Percentiles rank a stretch among this genome's conserved stretches.
Evolutionary conservation across 352 stramenopile genomes (phyloP).

Genomic region (Poterioochromonas sp.): DNA sequence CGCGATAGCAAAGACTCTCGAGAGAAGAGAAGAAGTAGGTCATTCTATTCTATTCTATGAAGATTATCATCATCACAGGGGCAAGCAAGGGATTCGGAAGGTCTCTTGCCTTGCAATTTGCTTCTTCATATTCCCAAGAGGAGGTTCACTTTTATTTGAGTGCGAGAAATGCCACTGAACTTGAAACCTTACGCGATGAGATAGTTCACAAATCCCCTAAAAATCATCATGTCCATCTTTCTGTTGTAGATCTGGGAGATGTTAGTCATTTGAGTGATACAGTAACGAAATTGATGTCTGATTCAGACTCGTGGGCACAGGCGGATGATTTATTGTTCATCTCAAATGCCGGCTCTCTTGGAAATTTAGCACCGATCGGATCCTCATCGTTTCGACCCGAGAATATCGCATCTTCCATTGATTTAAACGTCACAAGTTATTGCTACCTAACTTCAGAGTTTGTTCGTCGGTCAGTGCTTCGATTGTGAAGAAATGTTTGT

Average conservation of each 20-base stretch:
- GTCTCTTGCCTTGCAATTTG: constrained; percentile 51
- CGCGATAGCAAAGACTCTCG: no score
- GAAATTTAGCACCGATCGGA: constrained; percentile 49
- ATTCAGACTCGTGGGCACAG: background rate
- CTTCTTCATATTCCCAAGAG: background rate
- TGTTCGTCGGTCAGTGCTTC: constrained; percentile 39
- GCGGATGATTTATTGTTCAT: constrained; percentile 52
- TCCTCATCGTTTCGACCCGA: constrained; percentile 39
- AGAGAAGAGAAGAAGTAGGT: no score
- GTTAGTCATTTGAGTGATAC: background rate
- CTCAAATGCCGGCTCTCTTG: constrained; percentile 70
- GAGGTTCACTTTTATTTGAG: constrained; percentile 41
- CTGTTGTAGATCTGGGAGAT: background rate
- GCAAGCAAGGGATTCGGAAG: constrained; percentile 69
- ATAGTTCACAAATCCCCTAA: background rate
- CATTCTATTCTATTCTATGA: no score
- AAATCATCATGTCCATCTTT: constrained; percentile 46
- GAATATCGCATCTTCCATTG: constrained; percentile 51
- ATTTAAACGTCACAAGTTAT: constrained; percentile 70
- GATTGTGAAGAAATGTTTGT: constrained; percentile 42
- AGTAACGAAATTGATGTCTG: background rate
- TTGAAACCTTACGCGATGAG: background rate
- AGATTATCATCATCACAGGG: constrained; percentile 55
- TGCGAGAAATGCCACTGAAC: background rate
- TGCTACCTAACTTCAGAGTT: constrained; percentile 58